Percentiles rank a stretch among this genome's conserved stretches.
Conservation (phyloP, 2,329 filamentous ascomycete species). For the Colletotrichum truncatum region DNA sequence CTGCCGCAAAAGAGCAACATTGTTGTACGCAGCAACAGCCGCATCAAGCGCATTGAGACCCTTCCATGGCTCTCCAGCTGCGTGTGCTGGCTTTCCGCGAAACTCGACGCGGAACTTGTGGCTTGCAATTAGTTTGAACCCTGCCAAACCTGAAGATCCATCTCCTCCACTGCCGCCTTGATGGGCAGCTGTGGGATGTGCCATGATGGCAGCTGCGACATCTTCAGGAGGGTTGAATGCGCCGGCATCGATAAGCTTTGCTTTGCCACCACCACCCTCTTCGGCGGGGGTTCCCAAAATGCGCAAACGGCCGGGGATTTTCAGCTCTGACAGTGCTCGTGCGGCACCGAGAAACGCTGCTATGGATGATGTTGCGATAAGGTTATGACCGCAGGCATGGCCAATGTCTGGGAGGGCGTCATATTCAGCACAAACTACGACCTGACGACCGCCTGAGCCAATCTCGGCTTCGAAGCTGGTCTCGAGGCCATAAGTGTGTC, state of each 20-base stretch:
- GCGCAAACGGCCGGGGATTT: slow-evolving; percentile 44
- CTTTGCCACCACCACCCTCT: slow-evolving; percentile 53
- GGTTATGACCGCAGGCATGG: slow-evolving; percentile 56
- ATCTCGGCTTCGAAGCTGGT: slow-evolving; percentile 60
- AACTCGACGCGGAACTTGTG: slow-evolving; percentile 44
- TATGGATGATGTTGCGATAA: slow-evolving; percentile 52
- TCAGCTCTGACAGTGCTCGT: slow-evolving; percentile 40
- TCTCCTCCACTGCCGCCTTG: slow-evolving; percentile 12
- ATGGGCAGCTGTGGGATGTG: slow-evolving; percentile 22
- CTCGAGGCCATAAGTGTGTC: slow-evolving; percentile 58
- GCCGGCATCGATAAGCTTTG: slow-evolving; percentile 43
- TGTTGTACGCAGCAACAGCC: slow-evolving; percentile 44
- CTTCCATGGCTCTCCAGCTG: slow-evolving; percentile 46
- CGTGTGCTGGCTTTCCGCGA: slow-evolving; percentile 44
- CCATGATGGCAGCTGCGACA: slow-evolving; percentile 50
- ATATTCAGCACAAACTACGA: slow-evolving; percentile 56
- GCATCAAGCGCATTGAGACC: slow-evolving; percentile 50
- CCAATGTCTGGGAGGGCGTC: slow-evolving; percentile 58
- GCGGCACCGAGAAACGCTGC: slow-evolving; percentile 50
- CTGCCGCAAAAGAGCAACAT: slow-evolving; percentile 47
- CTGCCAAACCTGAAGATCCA: slow-evolving; percentile 35
- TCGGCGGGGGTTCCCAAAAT: slow-evolving; percentile 54
- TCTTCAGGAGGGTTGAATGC: slow-evolving; percentile 37
- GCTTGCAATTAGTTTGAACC: slow-evolving; percentile 41
- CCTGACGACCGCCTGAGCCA: slow-evolving; percentile 50